A percentile compares a stretch with the other conserved stretches of the same genome.
phyloP scores from a whole-genome alignment of 352 stramenopile species.

The Pythium apleroticum region DNA sequence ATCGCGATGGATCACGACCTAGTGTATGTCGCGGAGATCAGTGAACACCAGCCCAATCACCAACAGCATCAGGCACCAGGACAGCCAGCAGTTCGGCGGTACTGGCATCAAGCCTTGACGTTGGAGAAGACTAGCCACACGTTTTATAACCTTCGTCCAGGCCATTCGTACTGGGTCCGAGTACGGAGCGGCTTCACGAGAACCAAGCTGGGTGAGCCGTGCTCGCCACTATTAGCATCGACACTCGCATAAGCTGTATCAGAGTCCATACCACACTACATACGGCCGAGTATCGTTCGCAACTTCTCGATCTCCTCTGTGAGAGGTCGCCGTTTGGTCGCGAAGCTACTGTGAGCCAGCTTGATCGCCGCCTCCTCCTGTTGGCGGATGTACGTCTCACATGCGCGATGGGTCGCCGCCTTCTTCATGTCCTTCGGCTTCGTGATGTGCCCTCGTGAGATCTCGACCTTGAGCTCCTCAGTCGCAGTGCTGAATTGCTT shows the following conservation, averaged over 20 bases:
- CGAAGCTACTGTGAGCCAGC: slow-evolving; percentile 34
- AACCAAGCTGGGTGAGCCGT: slow-evolving; percentile 27
- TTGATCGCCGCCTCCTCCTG: slow-evolving; percentile 41
- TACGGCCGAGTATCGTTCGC: not conserved
- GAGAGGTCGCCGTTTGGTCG: slow-evolving; percentile 30
- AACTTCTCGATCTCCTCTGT: slow-evolving; percentile 19
- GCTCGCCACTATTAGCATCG: slow-evolving; percentile 28
- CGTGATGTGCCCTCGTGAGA: slow-evolving; percentile 43
- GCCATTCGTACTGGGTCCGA: slow-evolving; percentile 35
- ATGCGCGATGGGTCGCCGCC: slow-evolving; percentile 33
- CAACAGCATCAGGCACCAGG: not conserved
- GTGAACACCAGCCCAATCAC: slow-evolving; percentile 9
- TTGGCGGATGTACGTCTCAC: slow-evolving; percentile 41
- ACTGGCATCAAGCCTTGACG: slow-evolving; percentile 29
- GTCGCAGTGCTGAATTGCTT: slow-evolving; percentile 42
- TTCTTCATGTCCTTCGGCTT: slow-evolving; percentile 65
- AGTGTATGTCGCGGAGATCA: slow-evolving; percentile 36
- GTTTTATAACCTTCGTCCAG: slow-evolving; percentile 30
- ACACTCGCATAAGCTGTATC: not conserved
- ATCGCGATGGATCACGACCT: slow-evolving; percentile 25
- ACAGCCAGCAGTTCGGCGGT: not conserved
- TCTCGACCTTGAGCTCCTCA: slow-evolving; percentile 49
- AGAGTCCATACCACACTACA: not conserved
- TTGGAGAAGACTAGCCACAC: slow-evolving; percentile 27
- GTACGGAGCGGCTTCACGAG: slow-evolving; percentile 30